Base-by-base conservation (phyloP, 2,329 filamentous ascomycete genomes). In the Colletotrichum musicola region DNA sequence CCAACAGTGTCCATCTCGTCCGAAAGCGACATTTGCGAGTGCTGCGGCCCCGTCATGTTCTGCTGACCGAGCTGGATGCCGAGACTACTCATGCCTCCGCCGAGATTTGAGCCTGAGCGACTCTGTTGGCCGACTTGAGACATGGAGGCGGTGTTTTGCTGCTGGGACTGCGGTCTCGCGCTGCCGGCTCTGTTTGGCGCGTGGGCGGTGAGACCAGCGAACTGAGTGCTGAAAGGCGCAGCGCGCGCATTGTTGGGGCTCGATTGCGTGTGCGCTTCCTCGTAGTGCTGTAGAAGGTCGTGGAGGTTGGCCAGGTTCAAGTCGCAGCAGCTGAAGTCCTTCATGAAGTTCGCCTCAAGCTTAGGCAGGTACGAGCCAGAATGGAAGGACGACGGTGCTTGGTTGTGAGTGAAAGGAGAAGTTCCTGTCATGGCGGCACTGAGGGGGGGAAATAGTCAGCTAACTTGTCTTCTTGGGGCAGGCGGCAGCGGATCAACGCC, bases 361-460 rank as follows among this genome's bases (percentile, higher is more conserved):
- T 97, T 98, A 10, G 95, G 95, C 1, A 98, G 88, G 78, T 98
- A 98, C 27, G 96, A 98, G 6, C 95, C 97, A 1, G 95, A 98
- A 80, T 98, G 95, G 75, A 94, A 97, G 1, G 95, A 98, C 0
- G 96, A 94, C n/a, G 95, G 97, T 79, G 95, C 92, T 50, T 64
- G 60, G 75, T 16, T 46, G 44, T 95, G 89, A 66, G 87, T 90
- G 76, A 95, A 97, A 12, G 96, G 96, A n/a, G 96, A 98, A 18
- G 94, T 98, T 75, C 96, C 95, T 69, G 93, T 90, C 93, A 98
- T 98, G 78, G 97, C 91, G 77, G 98, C 95, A 80, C 94, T 98
- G 7, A 35, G 10, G 30, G 78, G 73, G 74, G 73, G 64, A 18
- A 20, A 62, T 70, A 60, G 16, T 56, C 35, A 51, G 64, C 57